These are phyloP conservation scores for Picocystis salinarum DNA, from an alignment of 139 green algal species.

Conservation along the genomic window DNA sequence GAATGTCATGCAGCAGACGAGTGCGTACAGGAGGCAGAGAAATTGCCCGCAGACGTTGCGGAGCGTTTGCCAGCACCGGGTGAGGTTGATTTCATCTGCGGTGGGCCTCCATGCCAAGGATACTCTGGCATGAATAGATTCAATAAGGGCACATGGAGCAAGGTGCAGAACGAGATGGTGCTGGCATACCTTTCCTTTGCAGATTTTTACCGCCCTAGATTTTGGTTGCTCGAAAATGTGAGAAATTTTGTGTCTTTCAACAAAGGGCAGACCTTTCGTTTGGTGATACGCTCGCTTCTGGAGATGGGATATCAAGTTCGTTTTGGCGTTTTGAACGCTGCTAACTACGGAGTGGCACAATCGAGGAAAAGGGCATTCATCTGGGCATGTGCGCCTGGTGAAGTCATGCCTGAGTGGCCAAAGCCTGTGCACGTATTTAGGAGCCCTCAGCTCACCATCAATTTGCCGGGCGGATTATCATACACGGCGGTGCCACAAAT, in stretches of 20 bases:
- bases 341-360: slow-evolving; percentile 85
- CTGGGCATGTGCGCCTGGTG: slow-evolving; percentile 58
- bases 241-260: slow-evolving; percentile 93
- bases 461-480: slow-evolving; percentile 47
- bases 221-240: slow-evolving; percentile 94
- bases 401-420: slow-evolving; percentile 75
- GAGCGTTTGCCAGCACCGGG: slow-evolving; percentile 49
- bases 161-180: slow-evolving; percentile 92
- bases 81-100: slow-evolving; percentile 87
- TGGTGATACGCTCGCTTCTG: slow-evolving; percentile 71
- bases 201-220: slow-evolving; percentile 82
- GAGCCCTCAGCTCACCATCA: slow-evolving; percentile 64
- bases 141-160: slow-evolving; percentile 89
- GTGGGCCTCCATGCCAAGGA: slow-evolving; percentile 86
- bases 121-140: slow-evolving; percentile 98
- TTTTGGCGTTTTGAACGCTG: slow-evolving; percentile 90
- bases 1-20: slow-evolving; percentile 44
- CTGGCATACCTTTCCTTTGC: slow-evolving; percentile 74
- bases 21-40: slow-evolving; percentile 7
- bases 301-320: slow-evolving; percentile 96
- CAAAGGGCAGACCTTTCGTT: slow-evolving; percentile 78
- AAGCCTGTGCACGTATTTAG: slow-evolving; percentile 63
- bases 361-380: slow-evolving; percentile 92
- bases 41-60: slow-evolving; percentile 15
- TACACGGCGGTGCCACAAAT: slow-evolving; percentile 46